A percentile compares a stretch with the other conserved stretches of the same genome.
Conservation (phyloP, 1,139 yeast species). For the Lodderomyces margitis region DNA sequence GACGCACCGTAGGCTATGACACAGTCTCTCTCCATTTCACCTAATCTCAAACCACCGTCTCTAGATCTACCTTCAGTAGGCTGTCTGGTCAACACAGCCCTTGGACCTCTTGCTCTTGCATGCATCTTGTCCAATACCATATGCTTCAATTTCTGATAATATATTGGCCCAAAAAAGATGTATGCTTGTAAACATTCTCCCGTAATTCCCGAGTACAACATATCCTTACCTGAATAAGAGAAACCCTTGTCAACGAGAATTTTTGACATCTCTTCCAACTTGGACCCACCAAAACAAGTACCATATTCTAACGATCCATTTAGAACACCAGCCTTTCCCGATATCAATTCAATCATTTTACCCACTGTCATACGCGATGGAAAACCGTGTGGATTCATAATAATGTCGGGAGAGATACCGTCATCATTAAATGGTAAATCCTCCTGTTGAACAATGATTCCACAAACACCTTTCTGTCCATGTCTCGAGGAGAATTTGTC, state of each 20-base stretch:
- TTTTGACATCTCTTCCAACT: constrained; percentile 93
- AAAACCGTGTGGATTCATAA: constrained; percentile 99
- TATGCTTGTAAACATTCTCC: constrained; percentile 98
- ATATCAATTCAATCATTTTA: constrained; percentile 92
- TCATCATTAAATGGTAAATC: constrained; percentile 93
- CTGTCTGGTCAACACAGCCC: constrained; percentile 96
- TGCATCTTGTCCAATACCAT: constrained; percentile 99
- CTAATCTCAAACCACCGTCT: constrained; percentile 98
- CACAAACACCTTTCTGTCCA: constrained; percentile 99
- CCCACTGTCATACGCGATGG: constrained; percentile 99
- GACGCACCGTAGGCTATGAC: constrained; percentile 99
- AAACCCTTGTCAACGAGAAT: constrained; percentile 89
- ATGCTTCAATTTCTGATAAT: constrained; percentile 96
- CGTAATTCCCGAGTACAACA: constrained; percentile 96
- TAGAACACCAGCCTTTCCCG: constrained; percentile 97
- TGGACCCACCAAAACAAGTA: constrained; percentile 97
- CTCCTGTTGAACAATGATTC: constrained; percentile 93
- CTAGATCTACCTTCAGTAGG: constrained; percentile 99
- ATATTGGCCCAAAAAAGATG: constrained; percentile 97
- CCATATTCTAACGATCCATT: constrained; percentile 93
- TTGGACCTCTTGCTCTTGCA: constrained; percentile 98
- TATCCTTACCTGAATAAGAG: constrained; percentile 94
- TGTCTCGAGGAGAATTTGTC: constrained; percentile 96
- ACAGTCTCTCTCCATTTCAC: constrained; percentile 99
- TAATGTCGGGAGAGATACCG: constrained; percentile 90